Evolutionary conservation across 305 asterid genomes (phyloP).

Genomic region (Rubia balearica): DNA sequence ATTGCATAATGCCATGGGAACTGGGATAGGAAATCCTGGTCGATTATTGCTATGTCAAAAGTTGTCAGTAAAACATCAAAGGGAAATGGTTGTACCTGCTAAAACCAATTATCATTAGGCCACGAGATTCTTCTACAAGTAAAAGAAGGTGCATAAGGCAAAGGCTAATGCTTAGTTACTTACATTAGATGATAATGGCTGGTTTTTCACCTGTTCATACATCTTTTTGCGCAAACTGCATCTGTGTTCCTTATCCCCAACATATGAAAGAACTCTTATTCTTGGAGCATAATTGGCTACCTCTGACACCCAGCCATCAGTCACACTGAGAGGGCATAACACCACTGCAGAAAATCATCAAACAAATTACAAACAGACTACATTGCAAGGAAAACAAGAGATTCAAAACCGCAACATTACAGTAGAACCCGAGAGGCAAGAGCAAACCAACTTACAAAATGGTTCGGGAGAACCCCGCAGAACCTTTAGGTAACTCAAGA

Average conservation of each 20-base stretch:
- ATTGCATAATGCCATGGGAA: conserved; percentile 77
- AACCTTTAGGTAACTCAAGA: conserved; percentile 76
- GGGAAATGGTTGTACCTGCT: conserved; percentile 55
- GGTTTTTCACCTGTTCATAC: conserved; percentile 38
- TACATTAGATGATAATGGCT: conserved; percentile 33
- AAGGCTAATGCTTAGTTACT: conserved; percentile 20
- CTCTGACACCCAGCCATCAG: conserved; percentile 86
- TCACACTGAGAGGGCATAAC: conserved; percentile 88
- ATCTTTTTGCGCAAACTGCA: conserved; percentile 52
- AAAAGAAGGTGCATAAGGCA: neutral
- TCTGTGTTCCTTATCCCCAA: conserved; percentile 81
- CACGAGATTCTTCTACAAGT: neutral
- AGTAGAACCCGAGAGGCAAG: neutral
- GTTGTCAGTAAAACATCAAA: conserved; percentile 86
- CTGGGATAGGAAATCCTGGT: conserved; percentile 85
- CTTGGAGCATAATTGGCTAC: conserved; percentile 65
- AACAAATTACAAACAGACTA: neutral
- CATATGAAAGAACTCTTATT: conserved; percentile 61
- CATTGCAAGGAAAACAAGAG: neutral
- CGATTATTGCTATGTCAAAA: conserved; percentile 75
- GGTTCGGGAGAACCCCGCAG: conserved; percentile 59
- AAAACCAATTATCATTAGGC: conserved; percentile 7
- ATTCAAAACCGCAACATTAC: neutral
- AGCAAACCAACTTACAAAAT: conserved; percentile 55
- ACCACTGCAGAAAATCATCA: conserved; percentile 57